These are phyloP conservation scores for Cadophora gregata DNA, from an alignment of 2,329 filamentous ascomycete genomes.

Conservation along the genomic window DNA sequence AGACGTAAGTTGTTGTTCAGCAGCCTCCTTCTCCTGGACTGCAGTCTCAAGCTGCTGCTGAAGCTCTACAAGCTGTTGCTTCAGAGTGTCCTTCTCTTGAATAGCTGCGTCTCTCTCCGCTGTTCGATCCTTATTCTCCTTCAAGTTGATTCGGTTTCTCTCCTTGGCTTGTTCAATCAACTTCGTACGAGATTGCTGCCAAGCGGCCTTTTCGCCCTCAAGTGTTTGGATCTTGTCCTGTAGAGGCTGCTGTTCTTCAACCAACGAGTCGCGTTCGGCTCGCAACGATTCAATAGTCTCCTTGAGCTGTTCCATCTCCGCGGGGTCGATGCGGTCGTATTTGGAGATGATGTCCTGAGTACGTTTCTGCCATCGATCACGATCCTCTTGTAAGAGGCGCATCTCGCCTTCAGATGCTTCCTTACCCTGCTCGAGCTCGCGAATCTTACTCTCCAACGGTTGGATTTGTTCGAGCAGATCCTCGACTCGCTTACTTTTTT, in stretches of 20 bases:
- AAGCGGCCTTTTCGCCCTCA: conserved; percentile 60
- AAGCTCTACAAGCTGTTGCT: conserved; percentile 46
- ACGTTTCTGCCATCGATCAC: conserved; percentile 94
- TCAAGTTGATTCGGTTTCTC: conserved; percentile 58
- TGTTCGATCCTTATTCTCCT: conserved; percentile 59
- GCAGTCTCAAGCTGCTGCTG: conserved; percentile 56
- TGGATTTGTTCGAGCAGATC: conserved; percentile 77
- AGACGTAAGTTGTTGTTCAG: conserved; percentile 45
- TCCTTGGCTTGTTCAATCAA: conserved; percentile 69
- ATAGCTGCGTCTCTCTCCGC: conserved; percentile 49
- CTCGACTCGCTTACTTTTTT: conserved; percentile 77
- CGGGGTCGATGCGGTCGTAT: conserved; percentile 93
- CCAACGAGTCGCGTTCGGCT: conserved; percentile 62
- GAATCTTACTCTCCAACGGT: conserved; percentile 80
- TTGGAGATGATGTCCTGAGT: conserved; percentile 95
- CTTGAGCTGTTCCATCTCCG: conserved; percentile 89
- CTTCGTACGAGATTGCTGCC: conserved; percentile 58
- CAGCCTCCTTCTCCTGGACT: conserved; percentile 45
- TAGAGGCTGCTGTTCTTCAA: conserved; percentile 51
- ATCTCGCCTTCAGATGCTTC: conserved; percentile 73
- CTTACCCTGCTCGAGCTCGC: conserved; percentile 83
- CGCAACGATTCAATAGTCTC: conserved; percentile 72
- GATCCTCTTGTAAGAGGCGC: conserved; percentile 86
- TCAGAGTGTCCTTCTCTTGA: conserved; percentile 51
- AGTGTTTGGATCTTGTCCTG: conserved; percentile 59